Conservation (phyloP, 2,329 filamentous ascomycete species). For the Phyllosticta citriasiana region DNA sequence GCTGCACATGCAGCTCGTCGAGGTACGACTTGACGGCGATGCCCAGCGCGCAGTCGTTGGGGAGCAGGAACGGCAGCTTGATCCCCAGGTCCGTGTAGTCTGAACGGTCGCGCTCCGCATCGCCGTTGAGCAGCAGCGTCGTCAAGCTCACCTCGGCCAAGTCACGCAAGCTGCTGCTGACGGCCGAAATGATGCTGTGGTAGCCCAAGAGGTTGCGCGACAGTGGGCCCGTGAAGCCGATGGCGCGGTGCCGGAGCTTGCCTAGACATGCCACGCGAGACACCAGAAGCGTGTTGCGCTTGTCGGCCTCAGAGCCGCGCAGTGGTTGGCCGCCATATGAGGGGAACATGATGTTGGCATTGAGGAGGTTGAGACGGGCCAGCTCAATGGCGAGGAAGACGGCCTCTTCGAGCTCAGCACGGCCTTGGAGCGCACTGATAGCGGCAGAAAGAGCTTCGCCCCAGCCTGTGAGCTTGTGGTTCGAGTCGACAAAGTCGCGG, state of each 20-base stretch:
- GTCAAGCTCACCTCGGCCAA: constrained; percentile 73
- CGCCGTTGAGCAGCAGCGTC: constrained; percentile 70
- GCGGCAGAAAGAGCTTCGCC: constrained; percentile 68
- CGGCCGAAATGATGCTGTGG: constrained; percentile 69
- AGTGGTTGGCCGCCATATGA: constrained; percentile 49
- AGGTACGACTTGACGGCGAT: constrained; percentile 74
- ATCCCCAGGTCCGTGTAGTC: constrained; percentile 56
- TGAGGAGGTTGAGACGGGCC: constrained; percentile 67
- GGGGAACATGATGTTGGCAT: constrained; percentile 54
- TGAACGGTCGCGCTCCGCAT: constrained; percentile 58
- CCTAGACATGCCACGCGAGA: constrained; percentile 78
- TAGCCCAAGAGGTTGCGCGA: constrained; percentile 84
- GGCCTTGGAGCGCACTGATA: constrained; percentile 51
- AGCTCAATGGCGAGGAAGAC: constrained; percentile 79
- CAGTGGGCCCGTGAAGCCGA: constrained; percentile 89
- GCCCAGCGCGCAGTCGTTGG: constrained; percentile 65
- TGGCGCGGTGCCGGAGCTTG: constrained; percentile 69
- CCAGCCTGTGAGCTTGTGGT: constrained; percentile 74
- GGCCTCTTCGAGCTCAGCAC: constrained; percentile 59
- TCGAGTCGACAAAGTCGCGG: constrained; percentile 70
- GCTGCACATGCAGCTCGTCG: constrained; percentile 55
- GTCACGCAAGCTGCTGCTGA: constrained; percentile 71
- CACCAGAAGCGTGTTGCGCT: constrained; percentile 67
- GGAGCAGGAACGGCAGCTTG: constrained; percentile 56
- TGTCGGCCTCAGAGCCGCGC: constrained; percentile 61